phyloP scores from a whole-genome alignment of 2,329 filamentous ascomycete genomes.

The Sclerotinia nivalis region DNA sequence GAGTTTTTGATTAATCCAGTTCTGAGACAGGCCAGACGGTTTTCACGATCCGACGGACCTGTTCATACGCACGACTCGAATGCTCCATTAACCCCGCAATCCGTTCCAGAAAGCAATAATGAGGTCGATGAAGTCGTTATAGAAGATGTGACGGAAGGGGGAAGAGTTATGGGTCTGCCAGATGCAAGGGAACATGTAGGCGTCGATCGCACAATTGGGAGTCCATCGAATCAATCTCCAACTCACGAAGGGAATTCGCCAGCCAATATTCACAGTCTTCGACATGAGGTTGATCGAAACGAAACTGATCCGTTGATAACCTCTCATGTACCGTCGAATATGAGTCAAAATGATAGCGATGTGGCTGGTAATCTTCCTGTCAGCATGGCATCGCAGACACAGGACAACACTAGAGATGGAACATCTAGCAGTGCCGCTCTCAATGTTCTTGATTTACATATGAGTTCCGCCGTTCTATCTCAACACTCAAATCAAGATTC shows the following conservation, averaged over 20 bases:
- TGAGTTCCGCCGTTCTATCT: constrained; percentile 34
- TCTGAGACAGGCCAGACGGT: constrained; percentile 63
- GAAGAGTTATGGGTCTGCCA: constrained; percentile 7
- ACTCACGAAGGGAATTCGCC: constrained; percentile 28
- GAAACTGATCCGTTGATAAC: background rate
- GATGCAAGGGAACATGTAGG: background rate
- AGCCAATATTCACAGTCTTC: background rate
- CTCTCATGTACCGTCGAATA: constrained; percentile 25
- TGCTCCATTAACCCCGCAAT: constrained; percentile 35
- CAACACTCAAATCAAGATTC: constrained; percentile 33
- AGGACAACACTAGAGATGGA: constrained; percentile 31
- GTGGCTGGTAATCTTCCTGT: constrained; percentile 36
- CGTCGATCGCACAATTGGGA: constrained; percentile 17
- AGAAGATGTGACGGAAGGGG: constrained; percentile 26
- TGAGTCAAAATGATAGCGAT: constrained; percentile 33
- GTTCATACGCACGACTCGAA: constrained; percentile 41
- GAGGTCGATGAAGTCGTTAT: constrained; percentile 30
- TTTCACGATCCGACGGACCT: constrained; percentile 50
- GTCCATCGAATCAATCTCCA: constrained; percentile 30
- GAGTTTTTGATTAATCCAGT: constrained; percentile 67
- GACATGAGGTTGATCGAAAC: background rate
- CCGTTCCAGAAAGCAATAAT: constrained; percentile 24
- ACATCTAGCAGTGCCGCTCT: constrained; percentile 22
- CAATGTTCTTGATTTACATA: constrained; percentile 25
- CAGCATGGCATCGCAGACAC: constrained; percentile 34